Evolutionary conservation across 2,329 filamentous ascomycete genomes (phyloP).

Genomic region (Dendrostoma leiphaemia): DNA sequence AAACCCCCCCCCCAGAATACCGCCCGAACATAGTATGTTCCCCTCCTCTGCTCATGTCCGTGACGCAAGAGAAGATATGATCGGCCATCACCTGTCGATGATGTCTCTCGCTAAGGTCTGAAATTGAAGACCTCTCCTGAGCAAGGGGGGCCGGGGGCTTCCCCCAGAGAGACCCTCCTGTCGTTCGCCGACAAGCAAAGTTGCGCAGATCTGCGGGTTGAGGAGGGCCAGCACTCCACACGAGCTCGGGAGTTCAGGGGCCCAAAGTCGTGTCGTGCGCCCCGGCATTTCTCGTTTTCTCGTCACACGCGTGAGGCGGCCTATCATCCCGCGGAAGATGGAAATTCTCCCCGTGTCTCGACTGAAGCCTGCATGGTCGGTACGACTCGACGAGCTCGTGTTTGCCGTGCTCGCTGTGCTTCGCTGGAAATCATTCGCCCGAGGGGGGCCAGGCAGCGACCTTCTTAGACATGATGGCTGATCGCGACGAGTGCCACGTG

Average conservation of each 20-base stretch:
- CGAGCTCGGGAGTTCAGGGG: not conserved
- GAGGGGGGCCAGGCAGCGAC: not conserved
- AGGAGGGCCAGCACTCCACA: not conserved
- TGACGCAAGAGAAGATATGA: not conserved
- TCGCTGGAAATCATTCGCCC: conserved; percentile 1
- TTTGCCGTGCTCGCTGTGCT: not conserved
- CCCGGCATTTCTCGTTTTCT: conserved; percentile 1
- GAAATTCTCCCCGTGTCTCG: not conserved
- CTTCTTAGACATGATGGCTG: not conserved
- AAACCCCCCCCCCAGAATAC: too few species aligned
- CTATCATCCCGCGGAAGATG: conserved; percentile 4
- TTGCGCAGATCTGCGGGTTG: conserved; percentile 3
- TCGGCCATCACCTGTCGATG: not conserved
- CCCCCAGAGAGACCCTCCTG: too few species aligned
- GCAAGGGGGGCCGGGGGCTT: too few species aligned
- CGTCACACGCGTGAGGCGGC: conserved; percentile 2
- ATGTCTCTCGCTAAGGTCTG: conserved; percentile 1
- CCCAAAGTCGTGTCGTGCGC: not conserved
- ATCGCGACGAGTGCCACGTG: not conserved
- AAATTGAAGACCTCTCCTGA: not conserved
- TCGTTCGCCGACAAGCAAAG: not conserved
- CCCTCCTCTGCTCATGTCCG: not conserved
- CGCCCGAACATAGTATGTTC: too few species aligned
- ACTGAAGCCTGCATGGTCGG: conserved; percentile 3
- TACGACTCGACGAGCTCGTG: conserved; percentile 10